Base-by-base conservation (phyloP, 495 filamentous ascomycete species). In the Neohortaea acidophila region DNA sequence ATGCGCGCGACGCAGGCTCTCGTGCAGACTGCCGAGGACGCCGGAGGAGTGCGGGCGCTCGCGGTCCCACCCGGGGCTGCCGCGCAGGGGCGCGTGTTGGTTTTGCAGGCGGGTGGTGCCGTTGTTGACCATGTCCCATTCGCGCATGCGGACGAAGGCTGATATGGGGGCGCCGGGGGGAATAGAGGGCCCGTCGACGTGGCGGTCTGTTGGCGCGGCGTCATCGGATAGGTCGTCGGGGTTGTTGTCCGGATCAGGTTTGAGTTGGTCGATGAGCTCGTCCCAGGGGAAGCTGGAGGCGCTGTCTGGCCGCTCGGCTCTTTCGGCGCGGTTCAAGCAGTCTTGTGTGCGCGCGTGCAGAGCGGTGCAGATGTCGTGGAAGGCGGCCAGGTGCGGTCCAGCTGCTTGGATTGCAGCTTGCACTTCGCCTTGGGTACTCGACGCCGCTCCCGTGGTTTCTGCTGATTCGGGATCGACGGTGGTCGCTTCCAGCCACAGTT, bases 311-410 rank as follows among this genome's bases (percentile, higher is more conserved):
- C 68, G 69, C 55, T 74, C 78, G 4, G 75, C 78, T 35, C 73
- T 68, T 51, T 96, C 89, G 0, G 80, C 78, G 26, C 67, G 65
- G 41, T 61, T 64, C 15, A 84, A 59, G 46, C 81, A 86, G 33
- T 80, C 76, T 39, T 71, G 66, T 1, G 87, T 77, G 10, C 84
- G 77, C 36, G 72, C 66, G 41, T 79, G 74, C 3, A 93, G 64
- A n/a, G 58, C 61, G 24, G 75, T 49, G 47, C 86, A 94, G 6
- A 82, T 57, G 2, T 70, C 57, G 49, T 94, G 81, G 59, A 97
- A 97, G 21, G 59, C 56, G 19, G 63, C 57, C 15, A 86, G 52
- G 33, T 84, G 76, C 22, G 75, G 74, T 35, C 73, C 69, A 27
- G 75, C 61, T 7, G 53, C 28, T n/a, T 62, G 54, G 14, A 66